A percentile compares a stretch with the other conserved stretches of the same genome.
These are phyloP conservation scores for Naganishia friedmannii DNA, from an alignment of 768 basidiomycete species.

Conservation along the genomic window DNA sequence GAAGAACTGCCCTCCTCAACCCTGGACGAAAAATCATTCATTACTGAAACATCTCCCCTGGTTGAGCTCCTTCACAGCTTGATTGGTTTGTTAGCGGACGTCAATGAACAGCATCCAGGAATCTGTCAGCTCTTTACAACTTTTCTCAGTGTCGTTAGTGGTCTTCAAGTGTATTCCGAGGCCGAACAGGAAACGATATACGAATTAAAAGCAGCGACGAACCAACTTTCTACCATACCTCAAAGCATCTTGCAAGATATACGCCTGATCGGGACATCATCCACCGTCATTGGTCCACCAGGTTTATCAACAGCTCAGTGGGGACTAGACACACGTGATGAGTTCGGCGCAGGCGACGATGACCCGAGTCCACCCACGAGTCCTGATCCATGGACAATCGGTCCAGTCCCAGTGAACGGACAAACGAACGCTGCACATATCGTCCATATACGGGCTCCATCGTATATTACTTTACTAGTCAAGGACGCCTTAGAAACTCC, in stretches of 20 bases:
- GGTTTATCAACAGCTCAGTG: neutral
- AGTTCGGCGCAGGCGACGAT: neutral
- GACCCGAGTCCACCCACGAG: neutral
- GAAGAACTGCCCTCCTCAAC: neutral
- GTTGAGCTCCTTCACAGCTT: neutral
- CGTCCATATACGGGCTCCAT: conserved; percentile 5
- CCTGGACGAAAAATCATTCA: neutral
- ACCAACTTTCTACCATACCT: neutral
- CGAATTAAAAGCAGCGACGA: neutral
- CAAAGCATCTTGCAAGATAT: neutral
- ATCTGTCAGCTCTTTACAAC: conserved; percentile 2
- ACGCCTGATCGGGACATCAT: neutral
- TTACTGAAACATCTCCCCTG: neutral
- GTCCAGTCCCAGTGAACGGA: neutral
- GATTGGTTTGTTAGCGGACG: neutral
- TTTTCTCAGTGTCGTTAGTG: neutral
- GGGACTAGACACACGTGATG: neutral
- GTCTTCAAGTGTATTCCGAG: neutral
- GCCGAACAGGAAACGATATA: neutral
- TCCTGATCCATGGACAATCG: conserved; percentile 2
- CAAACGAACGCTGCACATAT: neutral
- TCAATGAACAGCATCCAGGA: neutral
- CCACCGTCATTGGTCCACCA: neutral
- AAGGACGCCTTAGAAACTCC: conserved; percentile 10
- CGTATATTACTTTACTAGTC: conserved; percentile 24